These are phyloP conservation scores for Ogataea minuta DNA, from an alignment of 805 yeast species.

Conservation along the genomic window DNA sequence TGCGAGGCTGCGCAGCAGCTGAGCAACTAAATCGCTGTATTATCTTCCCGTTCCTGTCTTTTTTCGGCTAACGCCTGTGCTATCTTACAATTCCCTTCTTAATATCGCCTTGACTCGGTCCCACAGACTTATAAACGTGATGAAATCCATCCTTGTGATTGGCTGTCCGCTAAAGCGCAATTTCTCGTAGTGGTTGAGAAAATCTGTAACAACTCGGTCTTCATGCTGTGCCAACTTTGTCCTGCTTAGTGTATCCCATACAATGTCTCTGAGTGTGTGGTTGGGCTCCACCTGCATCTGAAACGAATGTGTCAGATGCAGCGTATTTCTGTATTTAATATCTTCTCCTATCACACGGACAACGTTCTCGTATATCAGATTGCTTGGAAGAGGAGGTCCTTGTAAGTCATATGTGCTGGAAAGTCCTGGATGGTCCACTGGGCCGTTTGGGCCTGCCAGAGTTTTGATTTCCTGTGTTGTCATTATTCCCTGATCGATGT, in stretches of 20 bases:
- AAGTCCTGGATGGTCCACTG: slow-evolving; percentile 51
- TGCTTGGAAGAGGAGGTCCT: slow-evolving; percentile 23
- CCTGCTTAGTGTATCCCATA: slow-evolving; percentile 27
- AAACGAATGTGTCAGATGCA: slow-evolving; percentile 20
- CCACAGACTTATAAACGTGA: slow-evolving; percentile 53
- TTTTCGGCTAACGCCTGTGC: no score
- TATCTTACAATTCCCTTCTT: slow-evolving; percentile 1
- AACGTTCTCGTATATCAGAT: slow-evolving; percentile 49
- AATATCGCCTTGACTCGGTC: slow-evolving; percentile 12
- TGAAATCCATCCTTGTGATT: slow-evolving; percentile 57
- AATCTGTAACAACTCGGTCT: slow-evolving; percentile 25
- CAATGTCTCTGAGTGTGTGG: slow-evolving; percentile 28
- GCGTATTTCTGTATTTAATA: slow-evolving; percentile 41
- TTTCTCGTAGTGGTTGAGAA: slow-evolving; percentile 59
- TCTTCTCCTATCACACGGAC: slow-evolving; percentile 60
- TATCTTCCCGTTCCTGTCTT: no score
- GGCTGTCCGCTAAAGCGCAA: slow-evolving; percentile 64
- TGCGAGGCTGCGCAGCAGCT: not conserved
- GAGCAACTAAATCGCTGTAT: not conserved
- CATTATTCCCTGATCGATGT: slow-evolving; percentile 40
- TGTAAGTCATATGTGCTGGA: slow-evolving; percentile 24
- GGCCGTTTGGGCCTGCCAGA: slow-evolving; percentile 41
- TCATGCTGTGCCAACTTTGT: slow-evolving; percentile 12
- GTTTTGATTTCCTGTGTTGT: slow-evolving; percentile 42
- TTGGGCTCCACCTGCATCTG: slow-evolving; percentile 22